Evolutionary conservation across 805 yeast genomes (phyloP).

Genomic region (Wickerhamiella azymoides): DNA sequence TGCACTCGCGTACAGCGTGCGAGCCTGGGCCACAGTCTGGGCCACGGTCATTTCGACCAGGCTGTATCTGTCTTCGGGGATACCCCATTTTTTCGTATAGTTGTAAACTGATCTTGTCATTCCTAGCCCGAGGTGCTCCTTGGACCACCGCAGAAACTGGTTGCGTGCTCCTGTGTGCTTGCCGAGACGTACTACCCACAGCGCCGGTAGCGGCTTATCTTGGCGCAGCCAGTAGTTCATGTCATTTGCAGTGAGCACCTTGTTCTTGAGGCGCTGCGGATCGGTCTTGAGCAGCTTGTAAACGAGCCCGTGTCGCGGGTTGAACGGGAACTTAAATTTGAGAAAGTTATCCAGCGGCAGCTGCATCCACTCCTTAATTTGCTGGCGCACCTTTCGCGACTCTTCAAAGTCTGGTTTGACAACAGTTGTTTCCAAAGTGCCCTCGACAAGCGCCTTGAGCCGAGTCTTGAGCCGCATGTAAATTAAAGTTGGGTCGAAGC

Average conservation of each 20-base stretch:
- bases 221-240: constrained; percentile 17
- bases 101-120: constrained; percentile 10
- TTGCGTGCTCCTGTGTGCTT: constrained; percentile 16
- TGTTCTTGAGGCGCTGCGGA: constrained; percentile 13
- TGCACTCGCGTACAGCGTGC: constrained; percentile 11
- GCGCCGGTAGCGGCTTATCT: constrained; percentile 15
- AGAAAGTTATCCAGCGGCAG: constrained; percentile 13
- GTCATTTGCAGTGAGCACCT: constrained; percentile 17
- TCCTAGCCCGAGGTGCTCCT: background rate
- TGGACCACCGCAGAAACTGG: constrained; percentile 16
- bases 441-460: constrained; percentile 11
- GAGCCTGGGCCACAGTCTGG: constrained; percentile 14
- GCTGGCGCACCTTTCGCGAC: constrained; percentile 10
- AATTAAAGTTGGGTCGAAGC: too few relatives aligned
- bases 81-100: constrained; percentile 21
- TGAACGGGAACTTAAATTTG: constrained; percentile 11
- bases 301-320: constrained; percentile 18
- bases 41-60: constrained; percentile 11
- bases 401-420: constrained; percentile 10
- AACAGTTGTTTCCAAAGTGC: background rate
- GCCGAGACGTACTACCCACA: constrained; percentile 19
- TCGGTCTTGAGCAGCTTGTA: constrained; percentile 16
- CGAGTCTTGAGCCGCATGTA: constrained; percentile 7
- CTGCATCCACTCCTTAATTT: constrained; percentile 11
- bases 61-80: constrained; percentile 14